Evolutionary conservation across 1,139 yeast genomes (phyloP).

Genomic region (Candida anutae): DNA sequence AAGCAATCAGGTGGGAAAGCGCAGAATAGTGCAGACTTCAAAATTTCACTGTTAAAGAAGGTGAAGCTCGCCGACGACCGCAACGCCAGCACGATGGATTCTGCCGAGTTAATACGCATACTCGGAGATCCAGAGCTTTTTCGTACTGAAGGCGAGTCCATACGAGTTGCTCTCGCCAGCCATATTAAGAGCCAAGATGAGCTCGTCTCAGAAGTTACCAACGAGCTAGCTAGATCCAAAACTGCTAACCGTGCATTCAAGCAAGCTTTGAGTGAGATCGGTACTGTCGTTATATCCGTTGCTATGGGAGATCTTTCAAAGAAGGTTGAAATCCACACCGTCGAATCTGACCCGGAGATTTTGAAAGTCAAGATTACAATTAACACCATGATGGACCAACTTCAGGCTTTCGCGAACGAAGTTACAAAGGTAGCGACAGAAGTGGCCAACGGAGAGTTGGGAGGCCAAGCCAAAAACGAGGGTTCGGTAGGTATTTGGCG

Average conservation of each 20-base stretch:
- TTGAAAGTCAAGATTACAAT: constrained; percentile 72
- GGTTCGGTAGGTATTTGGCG: constrained; percentile 87
- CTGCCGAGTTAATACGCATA: constrained; percentile 24
- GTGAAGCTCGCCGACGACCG: constrained; percentile 1
- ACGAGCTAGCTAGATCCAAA: constrained; percentile 46
- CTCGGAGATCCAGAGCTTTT: constrained; percentile 34
- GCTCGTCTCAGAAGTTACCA: constrained; percentile 19
- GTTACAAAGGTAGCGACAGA: constrained; percentile 83
- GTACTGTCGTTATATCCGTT: constrained; percentile 75
- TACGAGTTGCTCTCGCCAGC: constrained; percentile 26
- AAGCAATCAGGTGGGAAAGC: too few relatives aligned
- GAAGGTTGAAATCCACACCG: constrained; percentile 64
- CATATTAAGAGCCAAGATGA: constrained; percentile 28
- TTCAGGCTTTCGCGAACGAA: constrained; percentile 74
- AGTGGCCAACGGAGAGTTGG: constrained; percentile 82
- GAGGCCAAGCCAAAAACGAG: constrained; percentile 80
- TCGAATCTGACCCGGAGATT: constrained; percentile 69
- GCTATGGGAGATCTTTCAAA: constrained; percentile 81
- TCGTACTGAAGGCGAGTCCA: constrained; percentile 19
- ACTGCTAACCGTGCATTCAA: constrained; percentile 70
- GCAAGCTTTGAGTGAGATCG: constrained; percentile 69
- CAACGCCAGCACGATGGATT: constrained; percentile 18
- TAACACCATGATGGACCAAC: constrained; percentile 83
- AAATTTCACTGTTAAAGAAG: constrained; percentile 1
- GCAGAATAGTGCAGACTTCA: constrained; percentile 1